phyloP scores from a whole-genome alignment of 352 stramenopile genomes.

The Paralagenidium karlingii region DNA sequence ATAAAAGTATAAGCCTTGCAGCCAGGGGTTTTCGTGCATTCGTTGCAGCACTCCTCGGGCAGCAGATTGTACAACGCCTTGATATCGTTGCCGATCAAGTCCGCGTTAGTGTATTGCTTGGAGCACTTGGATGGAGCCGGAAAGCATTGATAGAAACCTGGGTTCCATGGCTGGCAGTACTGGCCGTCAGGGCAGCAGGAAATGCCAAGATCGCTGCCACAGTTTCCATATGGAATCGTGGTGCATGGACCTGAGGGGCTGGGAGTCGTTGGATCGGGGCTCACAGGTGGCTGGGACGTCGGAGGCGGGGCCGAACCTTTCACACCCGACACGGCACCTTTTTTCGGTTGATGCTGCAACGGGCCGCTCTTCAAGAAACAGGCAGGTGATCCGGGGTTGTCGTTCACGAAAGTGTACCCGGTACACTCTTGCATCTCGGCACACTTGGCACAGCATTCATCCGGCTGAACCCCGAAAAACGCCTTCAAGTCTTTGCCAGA shows the following conservation, averaged over 20 bases:
- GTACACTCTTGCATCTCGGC: slow-evolving; percentile 19
- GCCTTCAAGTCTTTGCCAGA: slow-evolving; percentile 27
- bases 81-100: slow-evolving; percentile 37
- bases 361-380: slow-evolving; percentile 40
- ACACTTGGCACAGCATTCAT: slow-evolving; percentile 29
- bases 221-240: no score
- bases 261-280: no score
- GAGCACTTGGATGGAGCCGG: slow-evolving; percentile 14
- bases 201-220: no score
- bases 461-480: slow-evolving; percentile 13
- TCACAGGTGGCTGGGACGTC: no score
- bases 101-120: slow-evolving; percentile 14
- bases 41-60: slow-evolving; percentile 22
- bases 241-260: no score
- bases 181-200: slow-evolving; percentile 21
- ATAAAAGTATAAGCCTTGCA: slow-evolving; percentile 36
- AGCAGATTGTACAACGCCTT: slow-evolving; percentile 22
- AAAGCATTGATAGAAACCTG: slow-evolving; percentile 23
- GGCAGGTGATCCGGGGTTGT: slow-evolving; percentile 12
- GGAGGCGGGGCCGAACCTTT: background rate
- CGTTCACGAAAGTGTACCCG: slow-evolving; percentile 47
- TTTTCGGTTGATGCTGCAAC: slow-evolving; percentile 13
- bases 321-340: slow-evolving; percentile 11
- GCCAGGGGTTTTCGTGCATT: slow-evolving; percentile 13
- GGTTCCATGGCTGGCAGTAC: slow-evolving; percentile 34